Base-by-base conservation (phyloP, 1,284 basidiomycete genomes). In the Fomitopsis schrenkii region DNA sequence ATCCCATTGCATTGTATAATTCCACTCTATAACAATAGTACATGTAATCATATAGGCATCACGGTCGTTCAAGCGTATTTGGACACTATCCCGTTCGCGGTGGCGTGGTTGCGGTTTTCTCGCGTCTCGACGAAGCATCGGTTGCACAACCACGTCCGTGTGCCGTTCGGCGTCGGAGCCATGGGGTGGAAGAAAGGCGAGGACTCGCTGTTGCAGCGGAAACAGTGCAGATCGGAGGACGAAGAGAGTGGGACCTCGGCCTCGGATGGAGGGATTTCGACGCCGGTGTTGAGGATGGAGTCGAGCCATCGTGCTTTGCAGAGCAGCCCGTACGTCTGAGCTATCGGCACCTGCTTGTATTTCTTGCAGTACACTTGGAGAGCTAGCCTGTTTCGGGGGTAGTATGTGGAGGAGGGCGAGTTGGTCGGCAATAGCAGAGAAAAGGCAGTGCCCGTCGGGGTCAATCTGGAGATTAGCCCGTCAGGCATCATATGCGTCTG, bases 361-460 rank as follows among this genome's bases (percentile, higher is more conserved):
- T 85, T 82, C 59, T 83, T 82, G 45, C 88, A 90, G 73, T 92
- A 97, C 15, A 93, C 83, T 75, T 97, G 93, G 22, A 97, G 80
- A 1, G 93, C 91, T 84, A 33, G 89, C 86, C 60, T 86, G 75
- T 28, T 77, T 70, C 4, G 80, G 70, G 12, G 87, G 81, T 28
- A 91, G 67, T 50, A 91, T 76, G 55, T 83, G 81, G 22, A 89
- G 82, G 22, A 90, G 75, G 53, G 77, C 80, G 58, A 95, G 85
- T 71, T 96, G 96, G 73, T 98, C 95, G 19, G 94, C 95, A 12
- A 98, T 81, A 5, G 96, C 94, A 48, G 94, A 91, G 77, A 92
- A 98, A 44, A 98, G 86, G 77, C 95, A 98, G 70, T 98, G 96
- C 0, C 96, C 96, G 70, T 98, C 96, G 9, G 96, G 94, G 64